Percentiles rank a stretch among this genome's conserved stretches.
These are phyloP conservation scores for Globisporangium emineosum DNA, from an alignment of 352 stramenopile genomes.

Conservation along the genomic window DNA sequence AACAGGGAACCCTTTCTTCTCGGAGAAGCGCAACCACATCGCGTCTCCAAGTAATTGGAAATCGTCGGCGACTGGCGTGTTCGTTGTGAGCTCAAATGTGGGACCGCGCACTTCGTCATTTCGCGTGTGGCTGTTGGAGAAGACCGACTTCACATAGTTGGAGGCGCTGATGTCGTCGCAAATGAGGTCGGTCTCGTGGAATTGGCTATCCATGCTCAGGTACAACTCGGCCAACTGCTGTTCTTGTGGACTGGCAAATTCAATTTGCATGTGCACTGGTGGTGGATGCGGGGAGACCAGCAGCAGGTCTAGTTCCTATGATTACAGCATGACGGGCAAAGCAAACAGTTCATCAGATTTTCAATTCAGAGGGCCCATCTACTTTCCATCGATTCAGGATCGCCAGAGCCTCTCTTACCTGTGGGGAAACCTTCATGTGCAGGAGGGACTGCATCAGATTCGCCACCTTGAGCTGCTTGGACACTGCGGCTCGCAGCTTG, in stretches of 20 bases:
- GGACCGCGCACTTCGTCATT: constrained; percentile 4
- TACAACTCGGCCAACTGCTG: background rate
- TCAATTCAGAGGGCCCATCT: background rate
- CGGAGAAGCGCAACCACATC: constrained; percentile 8
- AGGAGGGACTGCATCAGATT: constrained; percentile 24
- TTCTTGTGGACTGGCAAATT: background rate
- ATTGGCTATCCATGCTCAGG: background rate
- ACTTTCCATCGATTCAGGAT: too few species aligned
- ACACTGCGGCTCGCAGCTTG: constrained; percentile 34
- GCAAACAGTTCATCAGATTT: background rate
- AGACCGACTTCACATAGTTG: background rate
- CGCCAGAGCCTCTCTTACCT: constrained; percentile 1
- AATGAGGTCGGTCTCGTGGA: constrained; percentile 8
- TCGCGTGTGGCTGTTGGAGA: background rate
- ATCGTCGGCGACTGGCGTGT: constrained; percentile 1
- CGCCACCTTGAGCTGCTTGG: constrained; percentile 38
- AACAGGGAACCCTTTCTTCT: background rate
- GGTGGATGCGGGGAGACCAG: background rate
- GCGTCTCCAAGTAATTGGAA: background rate
- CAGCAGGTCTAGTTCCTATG: background rate
- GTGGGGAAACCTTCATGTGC: background rate
- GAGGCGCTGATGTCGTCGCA: background rate
- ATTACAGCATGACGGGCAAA: background rate
- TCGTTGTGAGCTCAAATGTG: constrained; percentile 13
- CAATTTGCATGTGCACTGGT: background rate